Conservation (phyloP, 768 basidiomycete species). For the Termitomyces sp. region DNA sequence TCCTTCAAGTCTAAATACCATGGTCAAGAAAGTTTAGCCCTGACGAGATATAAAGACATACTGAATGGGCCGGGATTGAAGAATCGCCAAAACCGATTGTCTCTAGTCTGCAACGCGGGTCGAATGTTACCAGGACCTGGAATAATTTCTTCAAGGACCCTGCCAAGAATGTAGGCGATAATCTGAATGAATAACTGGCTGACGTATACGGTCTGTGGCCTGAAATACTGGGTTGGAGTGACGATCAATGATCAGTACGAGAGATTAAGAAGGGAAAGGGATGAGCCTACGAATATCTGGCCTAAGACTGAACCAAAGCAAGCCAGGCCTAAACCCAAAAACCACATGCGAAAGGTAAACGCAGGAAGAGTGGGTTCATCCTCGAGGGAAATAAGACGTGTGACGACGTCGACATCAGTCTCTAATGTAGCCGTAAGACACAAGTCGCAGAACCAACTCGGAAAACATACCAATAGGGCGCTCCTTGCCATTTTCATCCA, state of each 20-base stretch:
- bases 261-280: not conserved
- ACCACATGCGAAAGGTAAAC: conserved; percentile 53
- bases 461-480: conserved; percentile 36
- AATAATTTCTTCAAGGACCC: conserved; percentile 33
- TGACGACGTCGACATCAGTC: conserved; percentile 41
- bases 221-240: conserved; percentile 37
- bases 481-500: conserved; percentile 44
- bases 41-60: conserved; percentile 15
- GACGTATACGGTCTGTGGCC: conserved; percentile 29
- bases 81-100: conserved; percentile 45
- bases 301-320: conserved; percentile 51
- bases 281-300: conserved; percentile 38
- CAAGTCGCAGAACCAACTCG: not conserved
- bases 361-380: conserved; percentile 46
- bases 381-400: conserved; percentile 46
- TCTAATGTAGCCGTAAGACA: conserved; percentile 12
- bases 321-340: conserved; percentile 49
- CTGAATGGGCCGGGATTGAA: conserved; percentile 64
- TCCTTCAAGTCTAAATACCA: conserved; percentile 41
- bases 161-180: conserved; percentile 47
- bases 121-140: conserved; percentile 27
- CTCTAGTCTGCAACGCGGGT: conserved; percentile 21
- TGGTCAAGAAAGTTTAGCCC: not conserved
- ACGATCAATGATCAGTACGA: not conserved
- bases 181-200: conserved; percentile 47